Base-by-base conservation (phyloP, 768 basidiomycete genomes). In the Suillus variegatus region DNA sequence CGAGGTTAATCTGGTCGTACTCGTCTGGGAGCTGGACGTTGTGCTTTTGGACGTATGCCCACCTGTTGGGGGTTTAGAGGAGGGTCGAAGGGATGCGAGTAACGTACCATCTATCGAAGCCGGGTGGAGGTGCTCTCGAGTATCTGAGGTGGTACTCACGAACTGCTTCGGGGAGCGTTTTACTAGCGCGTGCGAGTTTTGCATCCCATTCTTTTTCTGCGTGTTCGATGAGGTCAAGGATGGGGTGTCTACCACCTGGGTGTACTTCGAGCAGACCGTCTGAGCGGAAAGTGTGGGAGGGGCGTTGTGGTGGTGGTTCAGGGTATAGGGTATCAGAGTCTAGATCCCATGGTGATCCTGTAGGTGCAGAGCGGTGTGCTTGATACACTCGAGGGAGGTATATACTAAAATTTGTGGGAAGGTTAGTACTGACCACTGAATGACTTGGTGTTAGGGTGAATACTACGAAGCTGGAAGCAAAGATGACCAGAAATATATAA, bases 1-100 rank as follows among this genome's bases (percentile, higher is more conserved):
- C 79, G 16, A 65, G 69, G 66, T 75, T 68, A 61, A 87, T 85
- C 62, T 82, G 81, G 69, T 86, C 84, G 68, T 86, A 87, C 65
- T 86, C 85, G 69, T 86, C 85, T 8, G 82, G 81, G 9, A 87
- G 76, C 60, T 80, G 81, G 25, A 87, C 81, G 46, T 82, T 74
- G 69, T 86, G 71, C 43, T 77, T 68, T 56, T 78, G 65, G 32
- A 81, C 81, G 69, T 84, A 86, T 8, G 73, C 68, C 85, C 85
- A 85, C 82, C 82, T 79, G 35, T 18, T 32, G 9, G 44, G 25
- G 13, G 3, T 28, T 49, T 25, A 25, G 20, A n/a, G 0, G 46
- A 12, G 46, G 4, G 10, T 2, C 5, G 25, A 32, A 32, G 9
- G 20, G 36, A 7, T 52, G 52, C 40, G 47, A 18, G 28, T 20